Evolutionary conservation across 495 filamentous ascomycete genomes (phyloP).

Genomic region (Margaritispora aquatica): DNA sequence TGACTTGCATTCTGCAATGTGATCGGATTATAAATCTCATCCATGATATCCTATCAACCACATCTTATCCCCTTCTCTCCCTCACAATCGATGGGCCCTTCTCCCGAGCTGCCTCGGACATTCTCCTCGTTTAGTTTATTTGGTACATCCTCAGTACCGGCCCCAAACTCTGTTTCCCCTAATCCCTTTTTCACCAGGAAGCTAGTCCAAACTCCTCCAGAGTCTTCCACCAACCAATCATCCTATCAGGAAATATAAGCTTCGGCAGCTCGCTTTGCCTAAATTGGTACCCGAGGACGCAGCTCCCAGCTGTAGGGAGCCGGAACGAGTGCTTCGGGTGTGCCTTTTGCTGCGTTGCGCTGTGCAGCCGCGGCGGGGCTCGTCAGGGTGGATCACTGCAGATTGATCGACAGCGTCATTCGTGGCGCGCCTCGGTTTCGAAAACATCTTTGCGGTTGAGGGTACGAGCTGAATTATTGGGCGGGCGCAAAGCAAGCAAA

Average conservation of each 20-base stretch:
- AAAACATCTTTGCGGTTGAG: not conserved
- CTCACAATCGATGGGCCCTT: not conserved
- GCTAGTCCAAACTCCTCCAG: not conserved
- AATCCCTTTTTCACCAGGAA: too few species aligned
- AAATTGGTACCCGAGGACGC: not conserved
- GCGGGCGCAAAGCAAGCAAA: not conserved
- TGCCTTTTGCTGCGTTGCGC: not conserved
- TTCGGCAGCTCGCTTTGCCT: not conserved
- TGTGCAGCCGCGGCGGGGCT: not conserved
- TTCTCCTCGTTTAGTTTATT: not conserved
- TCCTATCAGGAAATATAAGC: not conserved
- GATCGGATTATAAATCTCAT: not conserved
- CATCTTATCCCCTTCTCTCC: not conserved
- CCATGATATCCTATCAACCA: too few species aligned
- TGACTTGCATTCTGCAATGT: too few species aligned
- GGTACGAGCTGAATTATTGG: not conserved
- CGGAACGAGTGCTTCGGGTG: not conserved
- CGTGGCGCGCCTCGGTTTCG: not conserved
- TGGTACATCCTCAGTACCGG: not conserved
- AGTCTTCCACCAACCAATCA: not conserved
- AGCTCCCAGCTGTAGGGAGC: too few species aligned
- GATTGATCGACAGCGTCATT: not conserved
- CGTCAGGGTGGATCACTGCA: not conserved
- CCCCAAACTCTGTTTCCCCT: too few species aligned
- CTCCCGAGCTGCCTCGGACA: not conserved